Percentiles rank a stretch among this genome's conserved stretches.
Conservation (phyloP, 1,139 yeast species). For the Hemisphaericaspora lyxosophila region DNA sequence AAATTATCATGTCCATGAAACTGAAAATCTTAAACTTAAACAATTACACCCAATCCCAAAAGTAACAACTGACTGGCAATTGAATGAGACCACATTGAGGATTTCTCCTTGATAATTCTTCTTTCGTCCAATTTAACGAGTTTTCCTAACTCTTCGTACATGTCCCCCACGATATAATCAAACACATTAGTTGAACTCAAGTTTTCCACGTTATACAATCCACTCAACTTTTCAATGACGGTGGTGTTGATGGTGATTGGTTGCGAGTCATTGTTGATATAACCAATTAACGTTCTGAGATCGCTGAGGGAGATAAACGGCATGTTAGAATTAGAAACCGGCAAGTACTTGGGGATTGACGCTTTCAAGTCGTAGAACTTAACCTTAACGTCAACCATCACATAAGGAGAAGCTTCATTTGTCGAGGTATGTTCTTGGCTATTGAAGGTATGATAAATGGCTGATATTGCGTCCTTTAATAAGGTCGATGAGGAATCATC, state of each 20-base stretch:
- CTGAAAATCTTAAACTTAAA: constrained; percentile 19
- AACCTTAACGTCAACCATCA: constrained; percentile 63
- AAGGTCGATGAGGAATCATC: constrained; percentile 30
- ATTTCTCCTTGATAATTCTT: constrained; percentile 43
- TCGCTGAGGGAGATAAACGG: constrained; percentile 61
- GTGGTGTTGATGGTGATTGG: constrained; percentile 53
- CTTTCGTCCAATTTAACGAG: constrained; percentile 54
- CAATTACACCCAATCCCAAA: constrained; percentile 61
- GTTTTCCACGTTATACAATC: constrained; percentile 47
- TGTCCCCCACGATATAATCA: constrained; percentile 56
- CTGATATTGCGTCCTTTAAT: constrained; percentile 44
- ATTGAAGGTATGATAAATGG: constrained; percentile 43
- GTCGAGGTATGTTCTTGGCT: constrained; percentile 15
- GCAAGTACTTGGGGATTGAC: constrained; percentile 51
- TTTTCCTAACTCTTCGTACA: constrained; percentile 56
- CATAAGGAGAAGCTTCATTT: constrained; percentile 35
- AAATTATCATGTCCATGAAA: neutral
- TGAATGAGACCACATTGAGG: constrained; percentile 59
- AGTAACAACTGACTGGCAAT: constrained; percentile 58
- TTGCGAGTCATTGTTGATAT: constrained; percentile 45
- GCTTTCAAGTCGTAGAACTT: constrained; percentile 65
- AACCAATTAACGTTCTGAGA: constrained; percentile 58
- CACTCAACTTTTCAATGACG: constrained; percentile 58
- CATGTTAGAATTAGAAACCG: constrained; percentile 51
- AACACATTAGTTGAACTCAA: constrained; percentile 51